Conservation (phyloP, 1,139 yeast genomes). For the Sugiyamaella neomexicana region DNA sequence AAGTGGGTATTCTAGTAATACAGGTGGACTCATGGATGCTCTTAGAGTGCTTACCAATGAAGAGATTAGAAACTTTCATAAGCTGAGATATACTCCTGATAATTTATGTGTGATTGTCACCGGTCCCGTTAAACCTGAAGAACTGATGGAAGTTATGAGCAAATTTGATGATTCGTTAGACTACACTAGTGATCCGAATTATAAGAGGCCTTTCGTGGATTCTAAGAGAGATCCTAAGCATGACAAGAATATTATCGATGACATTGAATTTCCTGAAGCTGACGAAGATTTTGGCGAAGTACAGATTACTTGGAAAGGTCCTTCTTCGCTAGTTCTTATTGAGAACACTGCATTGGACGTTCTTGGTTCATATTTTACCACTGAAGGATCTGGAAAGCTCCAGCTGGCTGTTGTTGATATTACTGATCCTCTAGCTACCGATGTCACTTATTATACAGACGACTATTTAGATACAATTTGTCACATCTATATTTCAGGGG, state of each 20-base stretch:
- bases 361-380: slow-evolving; percentile 74
- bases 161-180: slow-evolving; percentile 63
- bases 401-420: slow-evolving; percentile 76
- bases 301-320: slow-evolving; percentile 81
- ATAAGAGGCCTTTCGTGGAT: slow-evolving; percentile 76
- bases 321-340: slow-evolving; percentile 54
- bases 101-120: slow-evolving; percentile 79
- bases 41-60: slow-evolving; percentile 71
- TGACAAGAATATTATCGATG: slow-evolving; percentile 43
- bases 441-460: slow-evolving; percentile 66
- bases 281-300: slow-evolving; percentile 86
- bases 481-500: slow-evolving; percentile 64
- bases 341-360: slow-evolving; percentile 68
- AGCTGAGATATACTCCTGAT: slow-evolving; percentile 71
- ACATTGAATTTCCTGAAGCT: slow-evolving; percentile 79
- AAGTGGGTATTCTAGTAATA: slow-evolving; percentile 87
- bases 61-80: slow-evolving; percentile 75
- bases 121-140: slow-evolving; percentile 79
- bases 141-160: slow-evolving; percentile 59
- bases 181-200: slow-evolving; percentile 42
- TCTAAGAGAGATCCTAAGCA: slow-evolving; percentile 51
- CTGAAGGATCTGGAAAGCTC: slow-evolving; percentile 56
- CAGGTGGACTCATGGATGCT: slow-evolving; percentile 86
- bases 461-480: slow-evolving; percentile 57
- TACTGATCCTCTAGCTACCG: slow-evolving; percentile 79